These are phyloP conservation scores for Capsicum rhomboideum DNA, from an alignment of 257 asterid genomes.

Conservation along the genomic window DNA sequence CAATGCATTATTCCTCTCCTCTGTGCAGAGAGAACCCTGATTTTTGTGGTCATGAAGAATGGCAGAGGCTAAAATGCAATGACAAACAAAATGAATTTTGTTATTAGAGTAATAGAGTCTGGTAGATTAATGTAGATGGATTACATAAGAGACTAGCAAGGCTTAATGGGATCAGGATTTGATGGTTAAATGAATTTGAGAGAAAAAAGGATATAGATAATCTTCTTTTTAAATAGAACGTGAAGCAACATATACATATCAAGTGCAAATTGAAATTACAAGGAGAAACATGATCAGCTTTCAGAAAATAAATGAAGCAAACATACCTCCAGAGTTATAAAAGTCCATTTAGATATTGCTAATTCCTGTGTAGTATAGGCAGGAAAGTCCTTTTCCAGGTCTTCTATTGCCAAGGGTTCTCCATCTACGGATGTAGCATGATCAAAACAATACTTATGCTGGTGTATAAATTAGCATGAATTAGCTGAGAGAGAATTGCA, in stretches of 20 bases:
- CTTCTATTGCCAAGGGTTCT: conserved; percentile 56
- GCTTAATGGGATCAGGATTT: not conserved
- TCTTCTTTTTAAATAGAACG: not conserved
- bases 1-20: not conserved
- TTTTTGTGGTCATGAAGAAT: not conserved
- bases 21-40: not conserved
- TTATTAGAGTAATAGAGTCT: not conserved
- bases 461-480: not conserved
- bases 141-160: not conserved
- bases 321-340: conserved; percentile 71
- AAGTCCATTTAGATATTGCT: conserved; percentile 62
- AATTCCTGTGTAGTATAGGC: conserved; percentile 38
- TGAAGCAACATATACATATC: not conserved
- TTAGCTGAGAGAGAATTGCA: not conserved
- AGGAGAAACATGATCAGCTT: not conserved
- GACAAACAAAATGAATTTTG: not conserved
- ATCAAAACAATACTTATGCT: not conserved
- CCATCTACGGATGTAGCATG: conserved; percentile 47
- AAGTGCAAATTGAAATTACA: not conserved
- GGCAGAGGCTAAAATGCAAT: not conserved
- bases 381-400: conserved; percentile 51
- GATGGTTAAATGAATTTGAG: not conserved
- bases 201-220: not conserved
- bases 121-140: not conserved
- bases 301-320: not conserved